phyloP scores from a whole-genome alignment of 352 stramenopile genomes.

The Phytophthora megakarya region DNA sequence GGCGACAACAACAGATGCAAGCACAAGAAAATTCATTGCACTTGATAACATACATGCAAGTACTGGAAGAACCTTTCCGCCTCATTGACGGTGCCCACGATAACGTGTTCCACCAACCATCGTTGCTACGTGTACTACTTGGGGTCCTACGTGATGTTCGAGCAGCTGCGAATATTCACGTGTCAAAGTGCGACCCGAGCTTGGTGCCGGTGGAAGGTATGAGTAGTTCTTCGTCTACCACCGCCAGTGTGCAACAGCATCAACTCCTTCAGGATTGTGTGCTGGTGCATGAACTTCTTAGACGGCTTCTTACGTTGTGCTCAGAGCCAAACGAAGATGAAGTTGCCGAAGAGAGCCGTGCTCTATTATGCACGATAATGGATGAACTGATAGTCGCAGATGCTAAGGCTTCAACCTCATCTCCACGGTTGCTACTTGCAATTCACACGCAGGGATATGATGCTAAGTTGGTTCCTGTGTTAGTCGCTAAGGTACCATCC shows the following conservation, averaged over 20 bases:
- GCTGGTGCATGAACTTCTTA: conserved; percentile 53
- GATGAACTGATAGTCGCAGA: conserved; percentile 49
- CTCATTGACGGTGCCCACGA: conserved; percentile 51
- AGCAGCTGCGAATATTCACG: conserved; percentile 46
- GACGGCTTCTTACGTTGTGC: conserved; percentile 29
- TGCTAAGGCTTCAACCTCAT: conserved; percentile 11
- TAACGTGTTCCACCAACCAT: conserved; percentile 40
- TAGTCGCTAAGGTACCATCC: conserved; percentile 42
- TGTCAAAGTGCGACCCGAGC: conserved; percentile 48
- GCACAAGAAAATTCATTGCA: conserved; percentile 16
- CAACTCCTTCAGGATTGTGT: conserved; percentile 64
- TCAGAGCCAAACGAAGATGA: conserved; percentile 22
- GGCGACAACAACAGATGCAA: conserved; percentile 40
- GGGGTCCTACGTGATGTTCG: conserved; percentile 46
- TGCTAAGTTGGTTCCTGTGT: conserved; percentile 30
- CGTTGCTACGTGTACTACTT: conserved; percentile 50
- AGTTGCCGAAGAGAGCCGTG: conserved; percentile 26
- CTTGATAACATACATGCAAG: conserved; percentile 49
- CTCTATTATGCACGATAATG: conserved; percentile 34
- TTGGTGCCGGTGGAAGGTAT: conserved; percentile 34
- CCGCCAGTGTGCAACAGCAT: conserved; percentile 51
- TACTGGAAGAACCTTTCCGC: conserved; percentile 61
- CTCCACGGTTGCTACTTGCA: conserved; percentile 42
- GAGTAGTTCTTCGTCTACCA: conserved; percentile 15
- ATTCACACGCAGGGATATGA: conserved; percentile 65